Conservation (phyloP, 2,329 filamentous ascomycete species). For the Sphaerulina populicola region DNA sequence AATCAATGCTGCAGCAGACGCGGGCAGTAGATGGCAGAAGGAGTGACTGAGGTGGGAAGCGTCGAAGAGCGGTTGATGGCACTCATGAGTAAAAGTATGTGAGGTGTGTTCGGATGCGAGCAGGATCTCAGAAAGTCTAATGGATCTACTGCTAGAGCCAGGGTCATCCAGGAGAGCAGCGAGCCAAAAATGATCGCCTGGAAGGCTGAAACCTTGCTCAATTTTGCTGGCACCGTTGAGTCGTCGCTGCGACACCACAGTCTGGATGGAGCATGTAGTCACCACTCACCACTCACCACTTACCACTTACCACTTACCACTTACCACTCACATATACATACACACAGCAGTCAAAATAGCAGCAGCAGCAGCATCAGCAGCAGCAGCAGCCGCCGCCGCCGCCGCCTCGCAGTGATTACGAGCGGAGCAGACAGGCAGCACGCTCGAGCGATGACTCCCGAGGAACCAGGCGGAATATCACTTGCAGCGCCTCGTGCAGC, state of each 20-base stretch:
- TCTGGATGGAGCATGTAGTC: too few species aligned
- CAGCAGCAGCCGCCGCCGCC: too few species aligned
- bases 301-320: too few species aligned
- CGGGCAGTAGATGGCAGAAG: slow-evolving; percentile 1
- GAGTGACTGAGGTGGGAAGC: slow-evolving; percentile 10
- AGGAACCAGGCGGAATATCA: neutral
- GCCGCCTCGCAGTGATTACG: too few species aligned
- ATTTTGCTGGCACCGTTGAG: neutral
- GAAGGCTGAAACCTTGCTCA: neutral
- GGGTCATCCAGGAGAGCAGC: neutral
- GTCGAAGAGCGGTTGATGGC: slow-evolving; percentile 2
- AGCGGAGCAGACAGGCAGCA: too few species aligned
- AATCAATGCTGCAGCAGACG: slow-evolving; percentile 1
- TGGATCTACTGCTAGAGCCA: neutral
- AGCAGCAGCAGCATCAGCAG: too few species aligned
- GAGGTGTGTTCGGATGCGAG: neutral
- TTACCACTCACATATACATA: too few species aligned
- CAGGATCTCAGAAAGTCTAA: neutral
- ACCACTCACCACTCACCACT: too few species aligned
- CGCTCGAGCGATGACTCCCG: neutral
- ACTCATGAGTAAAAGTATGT: neutral
- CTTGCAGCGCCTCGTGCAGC: slow-evolving; percentile 1
- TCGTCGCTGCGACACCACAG: neutral
- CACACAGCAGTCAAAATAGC: neutral
- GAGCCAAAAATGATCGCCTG: neutral